phyloP scores from a whole-genome alignment of 805 yeast species.

The Wickerhamiella domercqiae region DNA sequence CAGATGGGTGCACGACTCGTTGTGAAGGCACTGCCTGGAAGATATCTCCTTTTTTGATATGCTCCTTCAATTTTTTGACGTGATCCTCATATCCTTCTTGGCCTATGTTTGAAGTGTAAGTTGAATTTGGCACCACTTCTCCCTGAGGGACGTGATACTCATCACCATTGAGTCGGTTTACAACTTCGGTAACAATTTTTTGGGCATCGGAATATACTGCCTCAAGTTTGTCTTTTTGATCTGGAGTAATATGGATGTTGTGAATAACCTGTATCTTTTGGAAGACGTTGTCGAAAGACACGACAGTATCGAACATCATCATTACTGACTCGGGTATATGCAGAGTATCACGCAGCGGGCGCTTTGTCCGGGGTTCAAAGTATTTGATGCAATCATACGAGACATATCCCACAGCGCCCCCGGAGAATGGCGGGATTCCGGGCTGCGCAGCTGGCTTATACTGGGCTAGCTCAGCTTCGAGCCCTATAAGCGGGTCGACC shows the following conservation, averaged over 20 bases:
- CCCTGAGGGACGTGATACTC: conserved; percentile 50
- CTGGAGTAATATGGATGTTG: conserved; percentile 44
- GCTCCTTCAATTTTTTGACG: conserved; percentile 59
- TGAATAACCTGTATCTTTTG: conserved; percentile 84
- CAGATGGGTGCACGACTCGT: conserved; percentile 88
- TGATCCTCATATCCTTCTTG: conserved; percentile 82
- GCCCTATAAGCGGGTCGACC: conserved; percentile 61
- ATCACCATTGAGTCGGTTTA: conserved; percentile 29
- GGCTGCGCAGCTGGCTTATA: conserved; percentile 62
- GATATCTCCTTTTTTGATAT: conserved; percentile 81
- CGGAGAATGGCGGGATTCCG: conserved; percentile 62
- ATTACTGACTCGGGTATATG: conserved; percentile 81
- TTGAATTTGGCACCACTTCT: conserved; percentile 49
- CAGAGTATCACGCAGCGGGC: conserved; percentile 60
- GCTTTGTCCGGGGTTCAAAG: conserved; percentile 82
- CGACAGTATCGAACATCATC: conserved; percentile 79
- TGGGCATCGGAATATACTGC: conserved; percentile 44
- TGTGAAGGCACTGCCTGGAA: conserved; percentile 98
- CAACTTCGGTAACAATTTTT: conserved; percentile 33
- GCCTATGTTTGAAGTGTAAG: conserved; percentile 79
- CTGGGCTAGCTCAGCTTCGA: conserved; percentile 57
- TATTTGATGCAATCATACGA: conserved; percentile 94
- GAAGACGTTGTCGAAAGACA: conserved; percentile 88
- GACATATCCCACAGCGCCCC: conserved; percentile 94
- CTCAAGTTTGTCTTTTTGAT: conserved; percentile 24